These are phyloP conservation scores for Coniochaeta sp. DNA, from an alignment of 2,329 filamentous ascomycete species.

Conservation along the genomic window DNA sequence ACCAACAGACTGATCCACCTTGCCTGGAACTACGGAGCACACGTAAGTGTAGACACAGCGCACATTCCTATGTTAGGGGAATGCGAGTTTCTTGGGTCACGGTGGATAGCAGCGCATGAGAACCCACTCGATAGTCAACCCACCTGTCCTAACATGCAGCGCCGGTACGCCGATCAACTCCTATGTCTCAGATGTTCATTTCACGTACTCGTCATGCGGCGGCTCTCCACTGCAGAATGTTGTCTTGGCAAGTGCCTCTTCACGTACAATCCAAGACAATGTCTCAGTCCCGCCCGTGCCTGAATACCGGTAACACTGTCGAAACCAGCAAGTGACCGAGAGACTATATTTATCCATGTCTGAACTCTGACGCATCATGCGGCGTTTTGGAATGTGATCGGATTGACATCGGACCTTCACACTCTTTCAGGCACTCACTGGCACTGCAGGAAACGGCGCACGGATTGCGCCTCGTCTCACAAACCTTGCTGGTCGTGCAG, in stretches of 20 bases:
- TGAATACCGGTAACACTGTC: not conserved
- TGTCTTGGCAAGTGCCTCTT: not conserved
- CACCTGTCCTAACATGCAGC: not conserved
- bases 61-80: not conserved
- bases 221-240: not conserved
- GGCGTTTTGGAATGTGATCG: not conserved
- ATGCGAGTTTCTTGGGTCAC: not conserved
- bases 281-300: not conserved
- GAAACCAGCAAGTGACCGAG: not conserved
- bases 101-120: not conserved
- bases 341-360: not conserved
- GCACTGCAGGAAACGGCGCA: not conserved
- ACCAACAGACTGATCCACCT: too few species aligned
- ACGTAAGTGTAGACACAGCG: too few species aligned
- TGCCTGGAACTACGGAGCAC: too few species aligned
- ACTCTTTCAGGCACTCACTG: too few species aligned
- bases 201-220: not conserved
- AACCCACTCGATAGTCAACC: not conserved
- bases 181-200: not conserved
- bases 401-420: not conserved
- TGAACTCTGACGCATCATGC: not conserved
- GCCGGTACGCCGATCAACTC: not conserved
- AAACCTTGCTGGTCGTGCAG: not conserved
- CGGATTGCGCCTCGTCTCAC: not conserved
- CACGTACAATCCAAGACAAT: not conserved